These are phyloP conservation scores for Pyrenochaeta sp. DNA, from an alignment of 2,329 filamentous ascomycete species.

Conservation along the genomic window DNA sequence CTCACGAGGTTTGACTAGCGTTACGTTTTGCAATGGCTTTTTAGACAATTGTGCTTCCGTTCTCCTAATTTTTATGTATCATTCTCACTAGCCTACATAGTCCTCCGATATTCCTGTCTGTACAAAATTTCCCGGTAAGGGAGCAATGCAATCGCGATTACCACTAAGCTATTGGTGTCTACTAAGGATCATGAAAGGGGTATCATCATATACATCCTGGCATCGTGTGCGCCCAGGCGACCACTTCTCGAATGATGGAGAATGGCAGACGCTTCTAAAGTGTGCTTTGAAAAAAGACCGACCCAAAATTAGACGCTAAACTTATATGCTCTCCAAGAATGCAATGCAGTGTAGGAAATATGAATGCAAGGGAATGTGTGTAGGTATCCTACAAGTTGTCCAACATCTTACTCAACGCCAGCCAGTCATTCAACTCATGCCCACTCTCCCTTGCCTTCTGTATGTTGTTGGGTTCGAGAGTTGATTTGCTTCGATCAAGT, in stretches of 20 bases:
- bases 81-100: too few species aligned
- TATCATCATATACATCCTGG: not conserved
- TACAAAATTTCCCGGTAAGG: too few species aligned
- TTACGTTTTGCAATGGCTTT: too few species aligned
- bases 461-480: constrained; percentile 8
- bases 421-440: constrained; percentile 21
- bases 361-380: not conserved
- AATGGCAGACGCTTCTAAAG: not conserved
- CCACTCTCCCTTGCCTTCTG: constrained; percentile 10
- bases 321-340: not conserved
- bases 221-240: not conserved
- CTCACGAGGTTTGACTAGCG: too few species aligned
- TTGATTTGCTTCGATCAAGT: constrained; percentile 12
- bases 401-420: constrained; percentile 22
- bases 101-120: too few species aligned
- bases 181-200: not conserved
- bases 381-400: constrained; percentile 7
- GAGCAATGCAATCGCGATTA: too few species aligned
- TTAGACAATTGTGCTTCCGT: too few species aligned
- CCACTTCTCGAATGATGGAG: not conserved
- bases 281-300: too few species aligned
- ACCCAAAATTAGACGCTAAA: not conserved
- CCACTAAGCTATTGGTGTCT: too few species aligned
- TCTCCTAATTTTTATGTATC: too few species aligned
- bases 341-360: not conserved